Evolutionary conservation across 225 moss, liverwort and hornwort species (phyloP), one percentile per base, ranked within the genome.

Genomic region (Asterella californica): DNA sequence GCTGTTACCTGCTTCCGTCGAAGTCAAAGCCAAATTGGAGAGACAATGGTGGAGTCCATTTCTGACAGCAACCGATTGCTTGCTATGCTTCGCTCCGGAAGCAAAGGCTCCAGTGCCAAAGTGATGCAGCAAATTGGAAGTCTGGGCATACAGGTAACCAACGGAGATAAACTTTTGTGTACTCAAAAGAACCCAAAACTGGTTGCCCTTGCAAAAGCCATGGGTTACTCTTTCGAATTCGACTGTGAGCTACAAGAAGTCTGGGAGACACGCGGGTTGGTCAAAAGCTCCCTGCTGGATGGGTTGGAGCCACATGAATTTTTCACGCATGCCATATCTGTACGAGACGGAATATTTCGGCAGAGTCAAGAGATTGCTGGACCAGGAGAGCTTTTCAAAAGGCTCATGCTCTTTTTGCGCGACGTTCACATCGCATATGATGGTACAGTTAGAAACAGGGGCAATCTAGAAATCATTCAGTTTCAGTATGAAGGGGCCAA

Each of bases 341-440:
- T 85, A 70, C 83, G 89, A 37, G 80, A 81, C 32, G 77, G 62
- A 27, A 83, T 88, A 57, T 83, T 88, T 33, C 83, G 85, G 7
- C 86, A 91, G 57, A 86, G 86, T 77, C 67, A 83, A 60, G 89
- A 89, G 55, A 87, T 91, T 52, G 69, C 80, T 24, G 84, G 88
- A 78, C 91, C 89, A 29, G 92, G 94, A 81, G 90, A 88, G 6
- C 85, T 94, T 49, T 94, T 94, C 42, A 92, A 92, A 80, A 81
- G 83, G 57, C 79, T 89, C 49, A 91, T 91, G 89, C 78, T 86
- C 21, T 91, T 91, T 34, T 48, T 91, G 82, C 83, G 89, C 18
- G 89, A 91, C 79, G 59, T 91, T 19, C 85, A 89, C 84, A 82
- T 89, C 42, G 79, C 83, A 67, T 88, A 91, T 73, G 88, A 91